Evolutionary conservation across 2,329 filamentous ascomycete species (phyloP).

Genomic region (Escovopsis sp.): DNA sequence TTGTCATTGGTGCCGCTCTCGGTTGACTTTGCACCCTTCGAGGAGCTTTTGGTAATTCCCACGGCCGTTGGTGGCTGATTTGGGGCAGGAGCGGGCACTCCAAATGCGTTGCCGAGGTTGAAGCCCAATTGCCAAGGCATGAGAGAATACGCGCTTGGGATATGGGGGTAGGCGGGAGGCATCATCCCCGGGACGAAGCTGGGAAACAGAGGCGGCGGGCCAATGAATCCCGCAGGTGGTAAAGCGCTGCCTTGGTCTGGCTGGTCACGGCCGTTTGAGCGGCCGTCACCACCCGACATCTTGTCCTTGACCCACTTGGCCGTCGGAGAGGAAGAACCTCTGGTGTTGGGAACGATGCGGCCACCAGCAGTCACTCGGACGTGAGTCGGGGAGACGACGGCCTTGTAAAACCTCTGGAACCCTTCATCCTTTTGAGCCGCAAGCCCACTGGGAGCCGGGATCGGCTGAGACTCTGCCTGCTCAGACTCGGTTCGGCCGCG

Average conservation of each 20-base stretch:
- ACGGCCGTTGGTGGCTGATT: constrained; percentile 8
- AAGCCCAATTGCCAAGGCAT: constrained; percentile 27
- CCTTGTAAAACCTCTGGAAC: constrained; percentile 53
- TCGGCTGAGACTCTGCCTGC: constrained; percentile 27
- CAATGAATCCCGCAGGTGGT: constrained; percentile 8
- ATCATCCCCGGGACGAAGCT: constrained; percentile 17
- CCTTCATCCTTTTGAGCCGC: constrained; percentile 44
- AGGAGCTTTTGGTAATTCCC: constrained; percentile 8
- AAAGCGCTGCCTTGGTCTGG: constrained; percentile 3
- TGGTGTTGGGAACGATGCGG: constrained; percentile 49
- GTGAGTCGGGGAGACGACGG: constrained; percentile 51
- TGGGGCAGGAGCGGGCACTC: constrained; percentile 12
- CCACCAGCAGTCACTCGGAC: constrained; percentile 53
- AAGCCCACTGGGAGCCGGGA: constrained; percentile 37
- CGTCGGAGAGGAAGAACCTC: constrained; percentile 35
- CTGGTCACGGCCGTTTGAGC: constrained; percentile 7
- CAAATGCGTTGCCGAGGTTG: constrained; percentile 15
- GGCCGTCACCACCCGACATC: constrained; percentile 9
- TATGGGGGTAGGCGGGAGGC: constrained; percentile 15
- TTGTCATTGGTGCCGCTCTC: constrained; percentile 18
- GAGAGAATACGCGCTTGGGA: constrained; percentile 18
- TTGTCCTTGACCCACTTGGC: constrained; percentile 33
- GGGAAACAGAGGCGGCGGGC: constrained; percentile 17
- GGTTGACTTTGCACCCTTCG: constrained; percentile 14
- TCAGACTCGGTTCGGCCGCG: constrained; percentile 30